Evolutionary conservation across 371 early-diverging fungal genomes (phyloP), one percentile per base, ranked within the genome.

Genomic region (Polyrhizophydium stewartii): DNA sequence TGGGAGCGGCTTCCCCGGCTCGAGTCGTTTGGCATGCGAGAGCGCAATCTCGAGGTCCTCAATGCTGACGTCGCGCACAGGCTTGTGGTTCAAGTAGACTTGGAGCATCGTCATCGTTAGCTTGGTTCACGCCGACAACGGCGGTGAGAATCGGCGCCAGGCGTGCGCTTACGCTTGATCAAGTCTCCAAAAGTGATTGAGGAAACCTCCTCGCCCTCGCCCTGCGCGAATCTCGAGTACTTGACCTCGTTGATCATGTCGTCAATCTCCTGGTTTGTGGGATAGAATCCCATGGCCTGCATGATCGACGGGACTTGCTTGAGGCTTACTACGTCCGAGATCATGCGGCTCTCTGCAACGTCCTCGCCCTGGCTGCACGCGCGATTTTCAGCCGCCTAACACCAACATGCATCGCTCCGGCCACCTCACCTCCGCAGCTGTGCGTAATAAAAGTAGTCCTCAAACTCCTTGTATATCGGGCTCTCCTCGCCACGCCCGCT

Each of bases 401-500:
- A 35, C 7, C 13, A 3, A 35, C 7, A 35, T 35, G 7, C 35
- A 35, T 35, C 19, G 19, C 10, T 21, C 28, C 24, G 38, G 21
- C 30, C 7, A 43, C 61, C 32, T n/a, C n/a, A 70, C 79, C 69
- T 72, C 52, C 76, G 59, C 24, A 83, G 62, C 60, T 83, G 83
- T 21, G 77, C 78, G 55, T 77, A 79, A 60, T 79, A 83, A 43
- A 83, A 83, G 56, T 76, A 81, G 59, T 83, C 83, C 65, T 83
- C 83, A 66, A 80, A 69, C 55, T 81, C 81, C 56, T 63, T 51
- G 61, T 76, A 73, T 24, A 82, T 62, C 28, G 71, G 33, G 19
- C 68, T 58, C 28, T 62, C 61, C 10, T 40, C 61, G 16, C 60
- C 66, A 13, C 27, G 46, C 12, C 65, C 72, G 28, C 43, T 58